Evolutionary conservation across 306 rosid genomes (phyloP).

Genomic region (Glycine latifolia): DNA sequence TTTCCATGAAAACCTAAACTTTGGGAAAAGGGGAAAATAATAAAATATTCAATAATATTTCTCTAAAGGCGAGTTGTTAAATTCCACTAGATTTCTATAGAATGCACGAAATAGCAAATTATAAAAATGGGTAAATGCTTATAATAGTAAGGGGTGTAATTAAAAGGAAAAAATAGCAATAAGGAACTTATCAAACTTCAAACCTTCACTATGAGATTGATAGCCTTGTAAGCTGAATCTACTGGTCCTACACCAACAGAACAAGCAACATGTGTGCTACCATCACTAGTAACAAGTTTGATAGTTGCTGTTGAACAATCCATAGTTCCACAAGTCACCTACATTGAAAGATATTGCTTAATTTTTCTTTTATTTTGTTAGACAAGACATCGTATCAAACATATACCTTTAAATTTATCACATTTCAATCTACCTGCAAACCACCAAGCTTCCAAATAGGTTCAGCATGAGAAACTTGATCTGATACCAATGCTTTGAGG

Average conservation of each 20-base stretch:
- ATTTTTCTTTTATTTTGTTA: neutral
- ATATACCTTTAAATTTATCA: neutral
- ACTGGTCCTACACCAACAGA: constrained; percentile 86
- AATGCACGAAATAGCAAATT: too few species aligned
- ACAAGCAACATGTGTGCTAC: constrained; percentile 68
- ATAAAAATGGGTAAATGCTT: neutral
- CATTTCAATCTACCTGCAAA: constrained; percentile 59
- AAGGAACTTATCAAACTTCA: neutral
- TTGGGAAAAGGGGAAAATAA: neutral
- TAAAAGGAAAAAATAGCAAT: neutral
- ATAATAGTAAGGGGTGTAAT: neutral
- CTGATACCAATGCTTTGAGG: constrained; percentile 73
- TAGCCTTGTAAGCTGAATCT: constrained; percentile 84
- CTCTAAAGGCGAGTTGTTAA: neutral
- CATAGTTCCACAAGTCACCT: constrained; percentile 79
- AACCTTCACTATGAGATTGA: constrained; percentile 77
- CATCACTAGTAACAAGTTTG: constrained; percentile 61
- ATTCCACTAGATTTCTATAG: too few species aligned
- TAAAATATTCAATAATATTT: too few species aligned
- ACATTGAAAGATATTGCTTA: constrained; percentile 32
- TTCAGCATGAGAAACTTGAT: constrained; percentile 68
- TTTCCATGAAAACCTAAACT: neutral
- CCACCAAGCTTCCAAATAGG: constrained; percentile 69
- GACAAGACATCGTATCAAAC: neutral
- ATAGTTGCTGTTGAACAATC: constrained; percentile 77